These are phyloP conservation scores for Grigorovia humatica DNA, from an alignment of 805 yeast species.

Conservation along the genomic window DNA sequence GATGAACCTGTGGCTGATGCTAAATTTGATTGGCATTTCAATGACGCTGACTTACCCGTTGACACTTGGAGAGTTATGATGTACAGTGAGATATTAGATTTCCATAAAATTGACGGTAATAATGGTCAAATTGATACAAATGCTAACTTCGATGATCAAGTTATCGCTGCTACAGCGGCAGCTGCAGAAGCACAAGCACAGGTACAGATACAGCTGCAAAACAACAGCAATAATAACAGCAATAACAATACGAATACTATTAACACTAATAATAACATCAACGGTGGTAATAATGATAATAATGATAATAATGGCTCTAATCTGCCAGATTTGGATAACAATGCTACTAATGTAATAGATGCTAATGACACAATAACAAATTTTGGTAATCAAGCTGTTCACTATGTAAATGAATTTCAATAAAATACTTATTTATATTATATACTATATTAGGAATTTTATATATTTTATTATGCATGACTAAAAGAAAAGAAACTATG, in stretches of 20 bases:
- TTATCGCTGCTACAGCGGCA: constrained; percentile 30
- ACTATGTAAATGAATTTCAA: constrained; percentile 27
- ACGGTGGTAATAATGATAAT: too few species aligned
- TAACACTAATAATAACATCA: constrained; percentile 4
- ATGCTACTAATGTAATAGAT: neutral
- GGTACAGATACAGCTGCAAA: constrained; percentile 17
- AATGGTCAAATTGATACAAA: constrained; percentile 27
- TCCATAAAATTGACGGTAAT: constrained; percentile 72
- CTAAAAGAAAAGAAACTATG: too few species aligned
- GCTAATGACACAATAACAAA: constrained; percentile 16
- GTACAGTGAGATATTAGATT: constrained; percentile 93
- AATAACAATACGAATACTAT: constrained; percentile 4
- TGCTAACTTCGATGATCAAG: constrained; percentile 30
- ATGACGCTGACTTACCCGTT: constrained; percentile 77
- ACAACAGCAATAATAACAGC: neutral
- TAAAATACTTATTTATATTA: constrained; percentile 3
- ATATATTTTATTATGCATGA: neutral
- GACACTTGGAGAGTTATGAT: constrained; percentile 99
- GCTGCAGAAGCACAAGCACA: constrained; percentile 28
- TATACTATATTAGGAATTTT: too few species aligned
- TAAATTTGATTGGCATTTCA: constrained; percentile 90
- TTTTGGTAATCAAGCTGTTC: constrained; percentile 27
- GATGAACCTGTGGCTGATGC: constrained; percentile 94
- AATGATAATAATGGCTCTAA: too few species aligned
- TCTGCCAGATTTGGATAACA: neutral